A percentile compares a stretch with the other conserved stretches of the same genome.
Evolutionary conservation across 768 basidiomycete species (phyloP).

Genomic region (Suillus brevipes): DNA sequence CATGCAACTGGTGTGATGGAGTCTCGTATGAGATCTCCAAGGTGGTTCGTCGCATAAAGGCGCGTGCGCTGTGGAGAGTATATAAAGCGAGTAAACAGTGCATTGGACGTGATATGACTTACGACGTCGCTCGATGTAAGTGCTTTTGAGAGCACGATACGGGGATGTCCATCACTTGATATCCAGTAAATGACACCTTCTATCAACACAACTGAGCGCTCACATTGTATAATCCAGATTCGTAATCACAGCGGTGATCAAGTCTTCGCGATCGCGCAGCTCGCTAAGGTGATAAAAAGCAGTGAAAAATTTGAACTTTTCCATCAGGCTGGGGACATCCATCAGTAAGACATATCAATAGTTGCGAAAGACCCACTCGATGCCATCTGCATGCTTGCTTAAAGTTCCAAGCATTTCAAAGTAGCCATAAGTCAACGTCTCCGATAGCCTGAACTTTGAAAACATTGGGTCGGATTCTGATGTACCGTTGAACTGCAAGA

Average conservation of each 20-base stretch:
- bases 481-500: conserved; percentile 62
- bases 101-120: conserved; percentile 14
- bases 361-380: conserved; percentile 53
- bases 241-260: conserved; percentile 88
- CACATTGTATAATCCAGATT: conserved; percentile 90
- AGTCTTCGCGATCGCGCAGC: conserved; percentile 84
- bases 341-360: not conserved
- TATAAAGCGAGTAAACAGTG: not conserved
- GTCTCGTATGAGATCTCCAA: conserved; percentile 76
- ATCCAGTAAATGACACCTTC: conserved; percentile 8
- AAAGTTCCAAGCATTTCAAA: conserved; percentile 94
- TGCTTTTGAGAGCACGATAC: conserved; percentile 91
- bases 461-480: conserved; percentile 80
- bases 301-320: conserved; percentile 91
- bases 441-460: conserved; percentile 77
- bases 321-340: conserved; percentile 61
- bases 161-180: conserved; percentile 86
- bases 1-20: conserved; percentile 70
- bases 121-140: conserved; percentile 92
- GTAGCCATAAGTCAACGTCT: conserved; percentile 88
- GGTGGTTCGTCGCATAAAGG: conserved; percentile 82
- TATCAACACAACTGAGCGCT: conserved; percentile 28
- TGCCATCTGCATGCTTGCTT: conserved; percentile 85
- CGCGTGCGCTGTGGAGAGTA: conserved; percentile 67
- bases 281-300: conserved; percentile 96